Base-by-base conservation (phyloP, 768 basidiomycete species). In the Gymnopilus junonius region DNA sequence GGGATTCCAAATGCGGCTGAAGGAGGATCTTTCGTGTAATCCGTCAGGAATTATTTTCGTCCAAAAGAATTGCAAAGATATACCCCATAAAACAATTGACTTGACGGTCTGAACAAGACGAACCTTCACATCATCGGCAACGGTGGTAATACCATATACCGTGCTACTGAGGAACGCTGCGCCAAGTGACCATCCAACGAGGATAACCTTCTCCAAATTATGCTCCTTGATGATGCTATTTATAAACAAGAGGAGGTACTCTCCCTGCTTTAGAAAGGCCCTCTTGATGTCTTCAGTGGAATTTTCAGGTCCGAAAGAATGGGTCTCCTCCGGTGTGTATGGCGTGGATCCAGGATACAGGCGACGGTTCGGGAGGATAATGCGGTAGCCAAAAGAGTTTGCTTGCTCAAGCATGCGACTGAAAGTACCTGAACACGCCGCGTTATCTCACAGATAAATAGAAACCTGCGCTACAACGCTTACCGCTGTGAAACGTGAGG, bases 301-400 rank as follows among this genome's bases (percentile, higher is more conserved):
- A 10, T 55, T 58, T 0, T 29, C 17, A 8, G 66, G 40, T 1
- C 68, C 59, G 37, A 56, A 61, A 42, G 29, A 71, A 67, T 23
- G 62, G 29, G 4, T 12, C 21, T 77, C 78, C 2, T 71, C 69
- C 11, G 65, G 53, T 1, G 71, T 72, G 46, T 73, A 74, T 0
- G 73, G 71, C 1, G 75, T 75, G 21, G 75, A 73, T 1, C 73
- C 74, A 0, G 71, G 73, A 55, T 78, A 78, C 39, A 73, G 68
- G 7, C 78, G 73, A n/a, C 77, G 73, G 53, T 78, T 78, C n/a
- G 77, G 53, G 17, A 63, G 61, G 27, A 79, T 72, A 8, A 74
- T 40, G 14, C 78, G 73, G 20, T 74, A 55, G 14, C 60, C 62
- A 34, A 62, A 59, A 11, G 69, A 56, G 20, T 31, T 1, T 1